Conservation (phyloP, 2,329 filamentous ascomycete species). For the Claviceps spartinae region DNA sequence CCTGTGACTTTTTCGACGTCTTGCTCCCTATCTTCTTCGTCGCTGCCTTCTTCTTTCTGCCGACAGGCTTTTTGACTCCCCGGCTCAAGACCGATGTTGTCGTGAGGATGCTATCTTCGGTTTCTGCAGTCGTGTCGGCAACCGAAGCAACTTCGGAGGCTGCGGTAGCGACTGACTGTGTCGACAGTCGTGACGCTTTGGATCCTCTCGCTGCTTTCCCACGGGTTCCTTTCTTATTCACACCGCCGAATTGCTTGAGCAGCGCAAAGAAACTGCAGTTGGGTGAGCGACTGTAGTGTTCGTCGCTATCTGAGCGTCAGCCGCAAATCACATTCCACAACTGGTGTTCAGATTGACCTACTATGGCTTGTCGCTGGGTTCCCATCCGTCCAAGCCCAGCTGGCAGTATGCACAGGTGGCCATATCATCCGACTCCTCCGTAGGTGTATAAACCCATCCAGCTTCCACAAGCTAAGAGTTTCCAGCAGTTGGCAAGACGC, state of each 20-base stretch:
- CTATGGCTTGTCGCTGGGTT: conserved; percentile 79
- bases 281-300: conserved; percentile 68
- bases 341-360: conserved; percentile 27
- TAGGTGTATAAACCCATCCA: conserved; percentile 89
- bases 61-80: conserved; percentile 38
- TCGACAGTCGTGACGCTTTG: conserved; percentile 54
- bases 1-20: conserved; percentile 34
- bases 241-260: conserved; percentile 37
- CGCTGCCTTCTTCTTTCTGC: conserved; percentile 41
- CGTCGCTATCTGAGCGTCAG: conserved; percentile 44
- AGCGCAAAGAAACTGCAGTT: conserved; percentile 75
- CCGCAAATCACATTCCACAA: background rate
- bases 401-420: conserved; percentile 86
- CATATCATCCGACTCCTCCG: conserved; percentile 70
- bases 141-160: conserved; percentile 36
- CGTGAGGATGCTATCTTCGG: conserved; percentile 47
- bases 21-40: conserved; percentile 27
- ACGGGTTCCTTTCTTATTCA: conserved; percentile 41
- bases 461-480: conserved; percentile 64
- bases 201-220: conserved; percentile 46
- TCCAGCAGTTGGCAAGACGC: conserved; percentile 2
- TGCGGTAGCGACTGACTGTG: conserved; percentile 39
- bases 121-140: conserved; percentile 32
- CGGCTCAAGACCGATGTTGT: conserved; percentile 45
- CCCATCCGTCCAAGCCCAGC: conserved; percentile 86